Evolutionary conservation across 768 basidiomycete genomes (phyloP), one percentile per base, ranked within the genome.

Genomic region (Inosperma sp.): DNA sequence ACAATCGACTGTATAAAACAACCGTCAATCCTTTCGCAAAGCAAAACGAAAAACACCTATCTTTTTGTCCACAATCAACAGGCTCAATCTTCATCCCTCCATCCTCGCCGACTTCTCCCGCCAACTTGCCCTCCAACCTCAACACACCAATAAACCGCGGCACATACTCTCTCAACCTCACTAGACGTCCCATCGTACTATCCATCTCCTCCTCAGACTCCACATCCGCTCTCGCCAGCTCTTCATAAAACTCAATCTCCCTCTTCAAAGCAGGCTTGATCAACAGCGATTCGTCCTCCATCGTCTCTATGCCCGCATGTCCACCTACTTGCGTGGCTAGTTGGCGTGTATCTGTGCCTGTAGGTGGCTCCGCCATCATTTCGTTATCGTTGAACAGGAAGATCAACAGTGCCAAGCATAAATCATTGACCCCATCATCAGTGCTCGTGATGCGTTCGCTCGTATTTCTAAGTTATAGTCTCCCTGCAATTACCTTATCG

Each of bases 271-370:
- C 79, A 5, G 84, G 81, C 66, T 95, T 94, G 72, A 93, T 83
- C 35, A 95, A 67, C n/a, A 92, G 79, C 2, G 82, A 82, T 12
- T 80, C 82, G 58, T 89, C 86, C 54, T 83, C 84, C 4, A 80
- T 82, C 5, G 81, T 72, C 36, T 80, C 72, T n/a, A 94, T 78
- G 16, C 85, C 83, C 3, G 79, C 64, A 60, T 95, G 93, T 0
- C 92, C 92, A 16, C 87, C 90, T 43, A 94, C 90, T 68, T 93
- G 87, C 16, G 77, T n/a, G n/a, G n/a, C n/a, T n/a, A n/a, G n/a
- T n/a, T n/a, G n/a, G n/a, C n/a, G n/a, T n/a, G n/a, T n/a, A n/a
- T n/a, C n/a, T n/a, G n/a, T n/a, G n/a, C n/a, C n/a, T n/a, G n/a
- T n/a, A n/a, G n/a, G n/a, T n/a, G n/a, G n/a, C n/a, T n/a, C n/a